Percentiles rank a stretch among this genome's conserved stretches.
Conservation (phyloP, 140 eudicot species). For the Oenanthe javanica region DNA sequence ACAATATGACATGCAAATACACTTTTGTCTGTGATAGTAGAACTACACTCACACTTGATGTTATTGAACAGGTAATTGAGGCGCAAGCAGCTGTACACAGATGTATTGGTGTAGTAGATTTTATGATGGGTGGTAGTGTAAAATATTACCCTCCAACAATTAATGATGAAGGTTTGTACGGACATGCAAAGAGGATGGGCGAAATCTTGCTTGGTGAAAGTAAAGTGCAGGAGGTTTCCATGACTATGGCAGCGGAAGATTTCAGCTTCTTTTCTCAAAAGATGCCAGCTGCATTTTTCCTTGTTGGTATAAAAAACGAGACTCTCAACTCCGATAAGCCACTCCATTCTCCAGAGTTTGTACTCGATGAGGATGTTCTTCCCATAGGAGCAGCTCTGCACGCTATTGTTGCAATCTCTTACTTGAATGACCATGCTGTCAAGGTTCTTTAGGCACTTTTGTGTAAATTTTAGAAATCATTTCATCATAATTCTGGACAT, state of each 20-base stretch:
- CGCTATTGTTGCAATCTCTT: conserved; percentile 62
- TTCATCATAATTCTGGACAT: neutral
- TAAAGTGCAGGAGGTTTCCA: conserved; percentile 15
- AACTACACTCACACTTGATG: neutral
- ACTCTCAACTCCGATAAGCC: conserved; percentile 12
- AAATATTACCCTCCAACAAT: conserved; percentile 32
- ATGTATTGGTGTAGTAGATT: conserved; percentile 36
- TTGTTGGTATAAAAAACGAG: conserved; percentile 26
- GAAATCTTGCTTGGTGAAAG: conserved; percentile 36
- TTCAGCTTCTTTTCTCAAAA: conserved; percentile 50
- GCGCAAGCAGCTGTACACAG: conserved; percentile 40
- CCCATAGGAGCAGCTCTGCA: conserved; percentile 67
- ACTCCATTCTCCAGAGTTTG: conserved; percentile 48
- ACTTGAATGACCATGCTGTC: conserved; percentile 36
- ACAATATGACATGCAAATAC: neutral
- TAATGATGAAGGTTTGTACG: conserved; percentile 28
- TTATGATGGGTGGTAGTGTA: conserved; percentile 26
- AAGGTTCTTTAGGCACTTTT: neutral
- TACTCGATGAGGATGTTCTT: conserved; percentile 55
- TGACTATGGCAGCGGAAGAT: conserved; percentile 48
- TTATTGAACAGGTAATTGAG: conserved; percentile 29
- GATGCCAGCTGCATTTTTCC: conserved; percentile 37
- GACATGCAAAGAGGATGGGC: conserved; percentile 35
- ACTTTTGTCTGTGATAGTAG: neutral
- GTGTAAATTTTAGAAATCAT: neutral